Base-by-base conservation (phyloP, 2,329 filamentous ascomycete species). In the Pezicula rhizophila region DNA sequence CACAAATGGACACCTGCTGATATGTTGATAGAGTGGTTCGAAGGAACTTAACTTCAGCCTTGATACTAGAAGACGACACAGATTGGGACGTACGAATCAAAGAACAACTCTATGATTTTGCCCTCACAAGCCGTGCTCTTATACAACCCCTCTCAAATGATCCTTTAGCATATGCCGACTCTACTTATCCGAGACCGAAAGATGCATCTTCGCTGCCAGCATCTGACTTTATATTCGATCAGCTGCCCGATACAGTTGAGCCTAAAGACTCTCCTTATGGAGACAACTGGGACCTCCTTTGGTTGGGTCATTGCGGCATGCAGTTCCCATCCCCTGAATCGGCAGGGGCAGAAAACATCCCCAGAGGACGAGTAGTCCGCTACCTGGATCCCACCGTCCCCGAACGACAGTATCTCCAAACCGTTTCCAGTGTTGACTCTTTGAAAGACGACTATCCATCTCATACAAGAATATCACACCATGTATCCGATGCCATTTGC, bases 61-160 rank as follows among this genome's bases (percentile, higher is more conserved):
- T 73, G 3, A 70, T 73, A 12, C 53, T 73, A 48, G 70, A 73
- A 51, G 70, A 73, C 49, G 70, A 73, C 50, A 62, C 69, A 50
- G 70, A 74, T 49, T 73, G 70, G 70, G 70, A 73, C 47, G 61
- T 69, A 41, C 57, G 63, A 23, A 49, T 72, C 45, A 66, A 65
- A 47, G 39, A 53, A 2, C 57, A 66, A 47, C 46, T 66, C 18
- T 49, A 52, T 20, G 54, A 61, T n/a, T 60, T 66, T 40, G 61
- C 61, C 4, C 31, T 34, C 8, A 49, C 46, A 7, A 18, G 42
- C 12, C 49, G 52, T 14, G 14, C 34, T 15, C n/a, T n/a, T n/a
- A n/a, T n/a, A n/a, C n/a, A n/a, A n/a, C n/a, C n/a, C n/a, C 14
- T 51, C 23, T 47, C 42, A 2, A 25, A 45, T 10, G 33, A 46